phyloP scores from a whole-genome alignment of 1,284 basidiomycete genomes.

The Puccinia polysora region DNA sequence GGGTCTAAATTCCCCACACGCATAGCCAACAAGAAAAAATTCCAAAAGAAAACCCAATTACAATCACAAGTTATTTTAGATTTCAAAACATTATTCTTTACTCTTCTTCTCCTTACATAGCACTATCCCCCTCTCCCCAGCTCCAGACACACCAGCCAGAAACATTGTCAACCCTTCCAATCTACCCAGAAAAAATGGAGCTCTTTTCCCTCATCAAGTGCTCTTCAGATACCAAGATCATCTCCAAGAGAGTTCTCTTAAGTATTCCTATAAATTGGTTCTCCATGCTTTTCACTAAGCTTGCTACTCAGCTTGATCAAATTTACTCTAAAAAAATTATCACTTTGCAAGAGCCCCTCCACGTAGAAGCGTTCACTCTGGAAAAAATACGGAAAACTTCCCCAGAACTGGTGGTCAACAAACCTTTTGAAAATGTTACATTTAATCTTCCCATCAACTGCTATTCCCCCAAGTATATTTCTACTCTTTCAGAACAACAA shows the following conservation, averaged over 20 bases:
- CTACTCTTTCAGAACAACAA: neutral
- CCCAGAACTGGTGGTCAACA: neutral
- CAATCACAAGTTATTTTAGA: neutral
- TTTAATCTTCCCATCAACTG: neutral
- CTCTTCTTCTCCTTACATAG: neutral
- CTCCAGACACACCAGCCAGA: neutral
- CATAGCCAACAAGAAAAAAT: neutral
- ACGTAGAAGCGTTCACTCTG: neutral
- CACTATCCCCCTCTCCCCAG: neutral
- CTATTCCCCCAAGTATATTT: neutral
- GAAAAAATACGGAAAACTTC: neutral
- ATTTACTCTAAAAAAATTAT: neutral
- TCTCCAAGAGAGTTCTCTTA: neutral
- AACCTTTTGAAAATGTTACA: neutral
- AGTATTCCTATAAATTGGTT: neutral
- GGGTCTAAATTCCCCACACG: neutral
- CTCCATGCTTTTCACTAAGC: neutral
- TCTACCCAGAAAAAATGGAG: neutral
- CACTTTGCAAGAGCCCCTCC: neutral
- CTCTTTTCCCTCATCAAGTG: neutral
- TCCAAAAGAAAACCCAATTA: neutral
- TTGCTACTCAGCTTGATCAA: neutral
- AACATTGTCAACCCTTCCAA: neutral
- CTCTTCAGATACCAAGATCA: neutral
- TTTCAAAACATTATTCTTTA: neutral